Evolutionary conservation across 2,329 filamentous ascomycete genomes (phyloP).

Genomic region (Phialophora tarda): DNA sequence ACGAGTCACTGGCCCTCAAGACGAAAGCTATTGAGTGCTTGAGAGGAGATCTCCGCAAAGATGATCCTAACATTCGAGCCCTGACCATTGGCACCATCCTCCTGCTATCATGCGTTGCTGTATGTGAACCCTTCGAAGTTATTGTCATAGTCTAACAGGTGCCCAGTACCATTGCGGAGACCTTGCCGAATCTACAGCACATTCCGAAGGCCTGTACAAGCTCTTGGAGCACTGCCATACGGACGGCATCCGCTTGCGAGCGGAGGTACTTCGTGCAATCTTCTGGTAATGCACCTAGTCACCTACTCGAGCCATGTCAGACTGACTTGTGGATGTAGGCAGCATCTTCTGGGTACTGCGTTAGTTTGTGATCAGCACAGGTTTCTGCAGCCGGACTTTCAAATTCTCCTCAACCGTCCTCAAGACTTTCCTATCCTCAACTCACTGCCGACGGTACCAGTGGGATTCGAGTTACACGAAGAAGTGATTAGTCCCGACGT

Average conservation of each 20-base stretch:
- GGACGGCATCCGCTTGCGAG: conserved; percentile 3
- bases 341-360: conserved; percentile 18
- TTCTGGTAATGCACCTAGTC: conserved; percentile 18
- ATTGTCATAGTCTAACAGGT: conserved; percentile 8
- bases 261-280: conserved; percentile 21
- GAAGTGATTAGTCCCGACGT: conserved; percentile 19
- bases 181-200: conserved; percentile 20
- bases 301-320: neutral
- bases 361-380: conserved; percentile 11
- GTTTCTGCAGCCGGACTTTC: conserved; percentile 17
- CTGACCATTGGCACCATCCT: conserved; percentile 24
- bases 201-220: conserved; percentile 22
- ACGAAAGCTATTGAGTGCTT: conserved; percentile 23
- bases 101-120: conserved; percentile 21
- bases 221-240: conserved; percentile 19
- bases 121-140: conserved; percentile 1
- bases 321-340: conserved; percentile 17
- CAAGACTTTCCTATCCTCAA: conserved; percentile 1
- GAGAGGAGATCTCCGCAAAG: conserved; percentile 15
- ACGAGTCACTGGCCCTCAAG: conserved; percentile 22
- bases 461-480: conserved; percentile 20
- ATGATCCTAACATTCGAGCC: conserved; percentile 11
- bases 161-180: conserved; percentile 23
- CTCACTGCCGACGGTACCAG: conserved; percentile 7
- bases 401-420: conserved; percentile 5